Evolutionary conservation across 805 yeast species (phyloP), one percentile per base, ranked within the genome.

Genomic region (Yarrowia phangngaensis): DNA sequence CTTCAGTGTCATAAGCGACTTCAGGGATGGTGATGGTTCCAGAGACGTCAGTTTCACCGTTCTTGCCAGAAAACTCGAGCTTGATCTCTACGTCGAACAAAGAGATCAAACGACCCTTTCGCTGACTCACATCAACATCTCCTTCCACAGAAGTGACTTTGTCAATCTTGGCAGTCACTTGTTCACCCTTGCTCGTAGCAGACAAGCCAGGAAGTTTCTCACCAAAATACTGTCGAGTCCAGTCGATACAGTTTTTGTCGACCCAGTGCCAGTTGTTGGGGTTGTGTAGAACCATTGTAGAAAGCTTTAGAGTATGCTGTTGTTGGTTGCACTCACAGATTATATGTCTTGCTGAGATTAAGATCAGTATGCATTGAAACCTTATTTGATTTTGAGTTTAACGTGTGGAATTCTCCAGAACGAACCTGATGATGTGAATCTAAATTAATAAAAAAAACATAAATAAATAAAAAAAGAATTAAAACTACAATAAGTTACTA

Each of bases 241-340:
- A 92, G 51, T 78, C 81, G 51, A 90, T 75, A 69, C 98, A 92
- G 72, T 92, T 92, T 67, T 90, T 90, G 69, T 90, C 97, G 54
- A 89, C 97, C 97, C 97, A 92, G 73, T 92, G 98, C 98, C 98
- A 90, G 70, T 90, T 90, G 67, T 92, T 92, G 29, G 97, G 97
- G 74, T 90, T 92, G 68, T 87, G 83, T 23, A 92, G 89, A 30
- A 85, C 97, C 97, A 90, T 90, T 20, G 31, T 51, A 23, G 16
- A 11, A 9, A 8, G 17, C 26, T 27, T 8, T 24, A 16, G 13
- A 24, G 24, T 8, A n/a, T 32, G 31, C 12, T 6, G 24, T 22
- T 9, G 24, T 7, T 22, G 24, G 24, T 7, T 22, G 24, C 9
- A 22, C 9, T 8, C 9, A 22, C 9, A 8, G 24, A 8, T 22